phyloP scores from a whole-genome alignment of 495 filamentous ascomycete species.

The Evansstolkia leycettana region DNA sequence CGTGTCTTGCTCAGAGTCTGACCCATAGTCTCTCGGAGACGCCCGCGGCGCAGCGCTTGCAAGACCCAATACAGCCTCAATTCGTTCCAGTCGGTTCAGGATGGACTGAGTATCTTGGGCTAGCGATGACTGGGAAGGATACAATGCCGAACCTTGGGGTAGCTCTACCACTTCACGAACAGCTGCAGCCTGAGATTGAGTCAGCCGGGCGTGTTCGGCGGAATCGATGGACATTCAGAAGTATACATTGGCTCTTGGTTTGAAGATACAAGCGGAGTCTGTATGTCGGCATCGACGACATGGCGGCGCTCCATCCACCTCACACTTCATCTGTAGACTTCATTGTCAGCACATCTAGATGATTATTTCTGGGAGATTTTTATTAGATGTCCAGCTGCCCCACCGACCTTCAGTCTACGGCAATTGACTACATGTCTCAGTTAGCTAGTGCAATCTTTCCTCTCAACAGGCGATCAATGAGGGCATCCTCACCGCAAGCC shows the following conservation, averaged over 20 bases:
- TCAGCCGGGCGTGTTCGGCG: not conserved
- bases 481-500: slow-evolving; percentile 29
- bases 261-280: slow-evolving; percentile 24
- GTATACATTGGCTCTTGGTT: slow-evolving; percentile 28
- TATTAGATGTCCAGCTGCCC: too few species aligned
- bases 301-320: slow-evolving; percentile 22
- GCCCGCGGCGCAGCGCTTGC: slow-evolving; percentile 2
- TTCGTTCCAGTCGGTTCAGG: slow-evolving; percentile 22
- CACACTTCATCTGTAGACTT: slow-evolving; percentile 24
- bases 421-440: slow-evolving; percentile 19
- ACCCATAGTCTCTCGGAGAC: not conserved
- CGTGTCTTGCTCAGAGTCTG: slow-evolving; percentile 7
- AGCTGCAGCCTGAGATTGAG: slow-evolving; percentile 17
- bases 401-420: slow-evolving; percentile 22
- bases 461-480: too few species aligned
- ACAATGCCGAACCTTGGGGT: slow-evolving; percentile 2
- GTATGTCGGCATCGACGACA: slow-evolving; percentile 24
- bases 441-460: slow-evolving; percentile 6
- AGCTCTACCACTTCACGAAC: slow-evolving; percentile 11
- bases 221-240: not conserved
- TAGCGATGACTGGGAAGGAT: not conserved
- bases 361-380: too few species aligned
- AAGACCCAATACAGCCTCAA: slow-evolving; percentile 25
- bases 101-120: slow-evolving; percentile 15
- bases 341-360: too few species aligned